Percentiles rank a stretch among this genome's conserved stretches.
phyloP scores from a whole-genome alignment of 2,329 filamentous ascomycete species.

The Monilinia polystroma region DNA sequence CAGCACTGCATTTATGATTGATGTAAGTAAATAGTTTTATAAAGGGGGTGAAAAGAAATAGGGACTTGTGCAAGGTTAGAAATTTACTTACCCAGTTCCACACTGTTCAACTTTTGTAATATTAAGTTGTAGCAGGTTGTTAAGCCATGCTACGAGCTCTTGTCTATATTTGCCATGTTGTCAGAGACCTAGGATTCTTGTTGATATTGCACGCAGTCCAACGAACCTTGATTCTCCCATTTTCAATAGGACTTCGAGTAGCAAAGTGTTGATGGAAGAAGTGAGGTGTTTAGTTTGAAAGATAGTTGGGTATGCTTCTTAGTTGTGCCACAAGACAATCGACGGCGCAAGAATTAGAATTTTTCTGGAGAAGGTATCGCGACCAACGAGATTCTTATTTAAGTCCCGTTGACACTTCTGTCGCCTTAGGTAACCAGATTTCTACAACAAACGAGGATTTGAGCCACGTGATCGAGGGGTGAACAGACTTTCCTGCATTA shows the following conservation, averaged over 20 bases:
- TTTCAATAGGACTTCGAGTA: conserved; percentile 24
- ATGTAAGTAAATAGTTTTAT: conserved; percentile 21
- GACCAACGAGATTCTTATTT: conserved; percentile 21
- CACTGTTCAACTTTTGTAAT: conserved; percentile 99
- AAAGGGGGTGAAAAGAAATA: conserved; percentile 33
- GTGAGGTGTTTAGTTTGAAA: not conserved
- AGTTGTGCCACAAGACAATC: not conserved
- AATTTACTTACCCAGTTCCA: conserved; percentile 77
- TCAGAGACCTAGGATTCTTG: conserved; percentile 18
- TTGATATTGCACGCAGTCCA: conserved; percentile 22
- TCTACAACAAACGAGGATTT: conserved; percentile 3
- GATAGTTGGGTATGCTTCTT: not conserved
- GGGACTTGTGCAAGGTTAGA: conserved; percentile 39
- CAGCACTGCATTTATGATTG: conserved; percentile 61
- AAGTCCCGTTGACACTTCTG: conserved; percentile 12
- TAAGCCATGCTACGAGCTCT: conserved; percentile 94
- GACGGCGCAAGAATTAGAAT: conserved; percentile 2
- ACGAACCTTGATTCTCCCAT: conserved; percentile 42
- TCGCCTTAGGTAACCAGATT: conserved; percentile 23
- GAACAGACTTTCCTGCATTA: not conserved
- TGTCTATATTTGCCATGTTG: conserved; percentile 59
- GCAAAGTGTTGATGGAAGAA: not conserved
- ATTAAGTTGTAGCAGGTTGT: conserved; percentile 96
- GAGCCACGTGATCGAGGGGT: not conserved
- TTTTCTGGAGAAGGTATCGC: conserved; percentile 22